These are phyloP conservation scores for Acanthochlamys bracteata DNA, from an alignment of 106 monocot species.

Conservation along the genomic window DNA sequence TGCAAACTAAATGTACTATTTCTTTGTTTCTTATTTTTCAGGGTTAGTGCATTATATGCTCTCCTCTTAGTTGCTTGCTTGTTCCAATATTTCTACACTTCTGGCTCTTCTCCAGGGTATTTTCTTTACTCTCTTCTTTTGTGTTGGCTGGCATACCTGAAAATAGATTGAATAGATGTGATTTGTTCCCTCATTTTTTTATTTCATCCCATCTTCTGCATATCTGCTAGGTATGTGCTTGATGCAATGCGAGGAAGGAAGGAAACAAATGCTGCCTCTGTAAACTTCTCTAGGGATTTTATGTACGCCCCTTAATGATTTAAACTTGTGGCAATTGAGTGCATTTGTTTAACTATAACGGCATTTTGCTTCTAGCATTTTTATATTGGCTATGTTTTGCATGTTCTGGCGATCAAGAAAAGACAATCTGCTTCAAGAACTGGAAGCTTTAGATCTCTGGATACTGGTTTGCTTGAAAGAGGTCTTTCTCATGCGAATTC, in stretches of 20 bases:
- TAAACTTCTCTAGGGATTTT: slow-evolving; percentile 26
- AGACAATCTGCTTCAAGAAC: slow-evolving; percentile 76
- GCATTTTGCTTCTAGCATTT: too few species aligned
- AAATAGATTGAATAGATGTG: neutral
- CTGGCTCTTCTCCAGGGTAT: slow-evolving; percentile 88
- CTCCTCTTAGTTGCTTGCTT: slow-evolving; percentile 40
- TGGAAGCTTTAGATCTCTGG: slow-evolving; percentile 26
- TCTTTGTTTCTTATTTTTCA: slow-evolving; percentile 21
- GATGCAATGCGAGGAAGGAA: slow-evolving; percentile 56
- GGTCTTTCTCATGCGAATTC: slow-evolving; percentile 33
- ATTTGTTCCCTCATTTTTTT: neutral
- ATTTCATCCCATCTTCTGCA: neutral
- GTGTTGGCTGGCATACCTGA: neutral
- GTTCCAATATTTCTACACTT: slow-evolving; percentile 67
- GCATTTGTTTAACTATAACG: too few species aligned
- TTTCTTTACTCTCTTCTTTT: neutral
- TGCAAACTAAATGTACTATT: neutral
- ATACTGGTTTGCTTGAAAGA: slow-evolving; percentile 25
- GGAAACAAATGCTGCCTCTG: slow-evolving; percentile 26
- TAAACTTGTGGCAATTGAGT: too few species aligned
- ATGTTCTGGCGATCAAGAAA: slow-evolving; percentile 73
- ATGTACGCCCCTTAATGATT: slow-evolving; percentile 32
- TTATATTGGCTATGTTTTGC: neutral
- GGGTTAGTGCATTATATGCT: slow-evolving; percentile 51
- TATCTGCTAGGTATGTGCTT: slow-evolving; percentile 50